Evolutionary conservation across 495 filamentous ascomycete species (phyloP).

Genomic region (Penicillium subrubescens): DNA sequence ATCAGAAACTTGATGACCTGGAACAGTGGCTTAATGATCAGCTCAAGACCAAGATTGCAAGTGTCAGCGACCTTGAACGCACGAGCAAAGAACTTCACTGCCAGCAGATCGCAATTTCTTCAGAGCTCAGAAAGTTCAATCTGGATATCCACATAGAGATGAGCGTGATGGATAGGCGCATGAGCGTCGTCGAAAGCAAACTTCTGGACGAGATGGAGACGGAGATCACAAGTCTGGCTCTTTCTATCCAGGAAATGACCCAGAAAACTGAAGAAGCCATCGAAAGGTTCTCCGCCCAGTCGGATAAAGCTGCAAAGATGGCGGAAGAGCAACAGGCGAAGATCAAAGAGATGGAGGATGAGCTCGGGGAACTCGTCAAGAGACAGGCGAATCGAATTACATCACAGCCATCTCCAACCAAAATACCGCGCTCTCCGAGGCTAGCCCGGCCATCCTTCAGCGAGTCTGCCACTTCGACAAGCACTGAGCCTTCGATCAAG

Average conservation of each 20-base stretch:
- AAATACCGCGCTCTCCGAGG: no score
- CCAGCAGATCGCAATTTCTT: conserved; percentile 13
- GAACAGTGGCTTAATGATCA: conserved; percentile 19
- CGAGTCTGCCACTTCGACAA: not conserved
- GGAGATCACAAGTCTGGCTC: conserved; percentile 11
- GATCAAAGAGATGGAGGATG: not conserved
- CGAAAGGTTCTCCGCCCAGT: conserved; percentile 10
- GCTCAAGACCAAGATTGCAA: conserved; percentile 13
- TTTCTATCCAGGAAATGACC: conserved; percentile 12
- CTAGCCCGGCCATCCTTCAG: not conserved
- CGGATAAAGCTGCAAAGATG: not conserved
- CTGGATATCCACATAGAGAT: conserved; percentile 17
- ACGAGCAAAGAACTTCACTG: conserved; percentile 13
- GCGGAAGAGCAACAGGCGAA: conserved; percentile 4
- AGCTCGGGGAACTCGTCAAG: not conserved
- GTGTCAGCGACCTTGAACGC: conserved; percentile 10
- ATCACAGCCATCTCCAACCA: no score
- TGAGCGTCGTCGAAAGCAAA: conserved; percentile 13
- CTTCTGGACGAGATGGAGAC: conserved; percentile 13
- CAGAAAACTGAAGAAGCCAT: conserved; percentile 8
- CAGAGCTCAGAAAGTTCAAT: conserved; percentile 17
- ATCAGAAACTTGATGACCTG: conserved; percentile 13
- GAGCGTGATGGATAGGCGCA: conserved; percentile 10
- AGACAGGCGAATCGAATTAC: not conserved
- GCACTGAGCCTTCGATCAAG: conserved; percentile 9